phyloP scores from a whole-genome alignment of 2,329 filamentous ascomycete species.

The Fonsecaea monophora region DNA sequence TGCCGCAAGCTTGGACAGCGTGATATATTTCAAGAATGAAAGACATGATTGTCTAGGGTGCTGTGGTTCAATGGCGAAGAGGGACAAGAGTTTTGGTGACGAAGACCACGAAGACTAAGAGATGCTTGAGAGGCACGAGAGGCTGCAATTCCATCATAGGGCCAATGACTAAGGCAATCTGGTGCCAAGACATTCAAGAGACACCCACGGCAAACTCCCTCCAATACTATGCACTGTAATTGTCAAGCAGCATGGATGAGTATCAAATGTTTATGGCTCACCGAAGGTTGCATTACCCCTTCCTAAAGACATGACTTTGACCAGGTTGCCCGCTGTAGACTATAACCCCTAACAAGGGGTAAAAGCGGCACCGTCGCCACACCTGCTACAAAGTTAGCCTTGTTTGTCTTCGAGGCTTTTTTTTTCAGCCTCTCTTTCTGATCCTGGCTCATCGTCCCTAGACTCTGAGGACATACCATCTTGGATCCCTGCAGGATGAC shows the following conservation, averaged over 20 bases:
- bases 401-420: neutral
- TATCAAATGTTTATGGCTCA: neutral
- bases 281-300: neutral
- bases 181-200: neutral
- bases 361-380: constrained; percentile 8
- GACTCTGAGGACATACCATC: neutral
- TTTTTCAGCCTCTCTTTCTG: neutral
- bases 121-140: neutral
- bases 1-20: constrained; percentile 27
- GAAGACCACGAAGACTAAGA: neutral
- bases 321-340: neutral
- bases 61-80: constrained; percentile 4
- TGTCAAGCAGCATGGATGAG: neutral
- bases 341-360: neutral
- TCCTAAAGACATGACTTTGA: neutral
- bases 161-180: neutral
- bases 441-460: neutral
- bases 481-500: constrained; percentile 27
- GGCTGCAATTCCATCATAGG: neutral
- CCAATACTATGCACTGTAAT: neutral
- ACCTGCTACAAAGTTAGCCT: neutral
- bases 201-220: neutral
- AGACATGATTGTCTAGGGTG: constrained; percentile 21
- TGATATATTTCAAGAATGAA: constrained; percentile 30
- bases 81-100: neutral